phyloP scores from a whole-genome alignment of 257 asterid genomes.

The Handroanthus guayacan region DNA sequence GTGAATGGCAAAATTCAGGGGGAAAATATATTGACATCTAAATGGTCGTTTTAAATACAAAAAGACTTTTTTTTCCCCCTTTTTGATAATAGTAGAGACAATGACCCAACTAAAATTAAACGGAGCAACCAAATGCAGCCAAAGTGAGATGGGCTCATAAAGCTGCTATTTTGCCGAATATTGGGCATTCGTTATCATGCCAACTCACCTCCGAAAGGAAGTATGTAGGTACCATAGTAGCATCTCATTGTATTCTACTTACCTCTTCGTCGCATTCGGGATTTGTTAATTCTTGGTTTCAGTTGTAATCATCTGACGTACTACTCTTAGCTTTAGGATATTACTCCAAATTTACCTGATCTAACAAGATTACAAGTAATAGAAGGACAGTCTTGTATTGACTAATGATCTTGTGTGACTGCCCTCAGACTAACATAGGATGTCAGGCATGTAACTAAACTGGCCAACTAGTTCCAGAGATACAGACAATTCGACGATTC shows the following conservation, averaged over 20 bases:
- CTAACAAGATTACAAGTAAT: background rate
- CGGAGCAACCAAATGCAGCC: conserved; percentile 32
- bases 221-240: background rate
- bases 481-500: conserved; percentile 42
- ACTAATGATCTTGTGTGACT: no score
- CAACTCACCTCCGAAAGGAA: background rate
- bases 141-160: conserved; percentile 32
- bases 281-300: conserved; percentile 40
- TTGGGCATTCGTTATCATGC: conserved; percentile 25
- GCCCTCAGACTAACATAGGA: no score
- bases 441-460: background rate
- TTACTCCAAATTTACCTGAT: background rate
- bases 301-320: conserved; percentile 29
- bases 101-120: conserved; percentile 21
- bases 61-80: no score
- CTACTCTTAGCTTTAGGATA: background rate
- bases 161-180: conserved; percentile 30
- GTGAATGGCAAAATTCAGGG: no score
- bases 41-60: no score
- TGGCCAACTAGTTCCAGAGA: conserved; percentile 38
- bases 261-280: conserved; percentile 9
- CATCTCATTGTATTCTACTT: conserved; percentile 4
- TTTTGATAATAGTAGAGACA: no score
- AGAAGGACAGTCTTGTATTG: no score
- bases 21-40: no score